Evolutionary conservation across 2,329 filamentous ascomycete species (phyloP).

Genomic region (Aspergillus glaucus): DNA sequence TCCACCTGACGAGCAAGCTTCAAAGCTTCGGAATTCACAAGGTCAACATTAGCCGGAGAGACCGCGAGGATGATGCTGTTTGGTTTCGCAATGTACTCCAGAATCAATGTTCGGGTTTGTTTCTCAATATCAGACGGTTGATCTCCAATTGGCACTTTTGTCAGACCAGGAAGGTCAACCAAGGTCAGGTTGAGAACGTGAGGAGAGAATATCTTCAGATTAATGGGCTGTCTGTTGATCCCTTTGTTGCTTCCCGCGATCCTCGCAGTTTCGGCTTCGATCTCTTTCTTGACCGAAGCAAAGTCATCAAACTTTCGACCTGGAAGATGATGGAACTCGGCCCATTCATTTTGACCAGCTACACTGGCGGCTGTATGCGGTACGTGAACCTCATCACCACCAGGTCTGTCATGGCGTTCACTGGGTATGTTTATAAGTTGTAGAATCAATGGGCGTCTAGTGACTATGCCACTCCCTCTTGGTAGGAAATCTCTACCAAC

Average conservation of each 20-base stretch:
- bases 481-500: conserved; percentile 96
- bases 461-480: conserved; percentile 93
- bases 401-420: conserved; percentile 62
- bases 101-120: conserved; percentile 91
- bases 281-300: conserved; percentile 86
- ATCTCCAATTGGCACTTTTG: conserved; percentile 96
- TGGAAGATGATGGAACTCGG: conserved; percentile 92
- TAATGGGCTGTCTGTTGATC: conserved; percentile 95
- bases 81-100: conserved; percentile 97
- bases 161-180: conserved; percentile 91
- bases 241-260: conserved; percentile 97
- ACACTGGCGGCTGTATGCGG: conserved; percentile 74
- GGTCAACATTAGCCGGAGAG: conserved; percentile 93
- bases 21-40: conserved; percentile 95
- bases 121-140: conserved; percentile 98
- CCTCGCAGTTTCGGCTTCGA: conserved; percentile 90
- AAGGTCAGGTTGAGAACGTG: conserved; percentile 93
- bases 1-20: conserved; percentile 97
- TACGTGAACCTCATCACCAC: conserved; percentile 58
- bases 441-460: conserved; percentile 84
- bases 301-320: conserved; percentile 88
- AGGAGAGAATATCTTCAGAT: conserved; percentile 96
- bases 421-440: conserved; percentile 94
- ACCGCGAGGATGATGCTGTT: conserved; percentile 98
- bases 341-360: conserved; percentile 67